Evolutionary conservation across 1,284 basidiomycete species (phyloP).

Genomic region (Sanghuangporus weigelae): DNA sequence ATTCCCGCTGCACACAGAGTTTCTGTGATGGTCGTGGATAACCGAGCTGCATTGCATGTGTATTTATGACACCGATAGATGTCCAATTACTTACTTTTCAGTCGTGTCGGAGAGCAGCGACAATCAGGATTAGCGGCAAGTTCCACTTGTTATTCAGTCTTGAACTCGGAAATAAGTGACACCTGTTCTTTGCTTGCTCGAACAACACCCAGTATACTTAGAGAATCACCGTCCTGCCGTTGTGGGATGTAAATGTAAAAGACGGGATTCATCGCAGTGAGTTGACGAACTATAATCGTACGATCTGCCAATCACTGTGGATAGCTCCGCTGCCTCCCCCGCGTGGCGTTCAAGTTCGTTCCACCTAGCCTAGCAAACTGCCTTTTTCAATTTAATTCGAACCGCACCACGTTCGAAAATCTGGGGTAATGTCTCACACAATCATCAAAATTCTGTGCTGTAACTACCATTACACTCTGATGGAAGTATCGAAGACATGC

Average conservation of each 20-base stretch:
- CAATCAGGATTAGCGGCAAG: neutral
- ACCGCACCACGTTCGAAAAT: neutral
- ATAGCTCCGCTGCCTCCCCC: neutral
- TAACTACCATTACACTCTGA: too few species aligned
- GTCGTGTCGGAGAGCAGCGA: neutral
- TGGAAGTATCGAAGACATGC: neutral
- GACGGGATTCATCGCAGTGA: neutral
- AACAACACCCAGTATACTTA: neutral
- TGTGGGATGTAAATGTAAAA: neutral
- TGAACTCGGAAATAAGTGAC: neutral
- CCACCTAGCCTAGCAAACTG: neutral
- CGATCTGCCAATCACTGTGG: neutral
- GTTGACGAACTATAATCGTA: neutral
- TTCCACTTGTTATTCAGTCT: neutral
- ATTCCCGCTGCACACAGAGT: neutral
- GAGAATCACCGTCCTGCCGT: too few species aligned
- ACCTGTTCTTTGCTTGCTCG: neutral
- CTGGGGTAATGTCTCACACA: neutral
- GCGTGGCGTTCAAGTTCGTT: too few species aligned
- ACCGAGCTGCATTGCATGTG: neutral
- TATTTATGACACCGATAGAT: neutral
- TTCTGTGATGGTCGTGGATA: neutral
- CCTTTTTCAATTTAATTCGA: neutral
- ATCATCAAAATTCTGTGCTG: neutral
- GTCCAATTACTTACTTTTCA: neutral